Base-by-base conservation (phyloP, 225 moss, liverwort and hornwort species). In the Lunularia cruciata region DNA sequence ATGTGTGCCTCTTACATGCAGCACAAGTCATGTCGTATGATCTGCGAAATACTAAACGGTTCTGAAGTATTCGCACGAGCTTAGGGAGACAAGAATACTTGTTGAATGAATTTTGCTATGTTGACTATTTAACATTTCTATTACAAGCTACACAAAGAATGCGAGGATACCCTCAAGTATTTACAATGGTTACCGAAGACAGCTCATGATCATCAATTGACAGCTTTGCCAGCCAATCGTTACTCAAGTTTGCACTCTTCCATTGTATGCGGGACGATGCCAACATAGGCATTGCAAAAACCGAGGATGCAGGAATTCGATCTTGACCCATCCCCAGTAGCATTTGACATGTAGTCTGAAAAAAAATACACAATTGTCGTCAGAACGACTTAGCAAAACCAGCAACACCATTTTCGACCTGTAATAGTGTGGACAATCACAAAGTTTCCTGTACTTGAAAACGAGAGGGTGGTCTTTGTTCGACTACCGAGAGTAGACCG, bases 251-350 rank as follows among this genome's bases (percentile, higher is more conserved):
- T 30, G 90, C 76, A 37, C 86, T 82, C 75, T 87, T 84, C 96
- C 96, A 98, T 74, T 87, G 90, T 63, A 89, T 79, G 59, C 96
- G 92, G 37, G 96, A 93, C 19, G 96, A 98, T 32, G 92, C 89
- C 79, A 98, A 78, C 96, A 98, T 90, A 37, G 96, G 96, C 96
- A 98, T 98, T 34, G 93, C 85, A 76, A 98, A 98, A 60, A 98
- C 93, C 27, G 93, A 93, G 25, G 93, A 90, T 20, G 96, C 84
- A 74, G 89, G 89, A 54, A 93, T 84, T 37, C 90, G 84, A 79
- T 93, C 96, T 81, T 98, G 96, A 66, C 96, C 96, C 60, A 98
- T 85, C 57, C 96, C 96, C 40, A 98, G 51, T 12, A 85, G 78
- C 87, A 92, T 87, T 82, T 90, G 89, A 73, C 87, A 87, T 57